Percentiles rank a stretch among this genome's conserved stretches.
Conservation (phyloP, 2,329 filamentous ascomycete species). For the Ilyonectria mors-panacis region DNA sequence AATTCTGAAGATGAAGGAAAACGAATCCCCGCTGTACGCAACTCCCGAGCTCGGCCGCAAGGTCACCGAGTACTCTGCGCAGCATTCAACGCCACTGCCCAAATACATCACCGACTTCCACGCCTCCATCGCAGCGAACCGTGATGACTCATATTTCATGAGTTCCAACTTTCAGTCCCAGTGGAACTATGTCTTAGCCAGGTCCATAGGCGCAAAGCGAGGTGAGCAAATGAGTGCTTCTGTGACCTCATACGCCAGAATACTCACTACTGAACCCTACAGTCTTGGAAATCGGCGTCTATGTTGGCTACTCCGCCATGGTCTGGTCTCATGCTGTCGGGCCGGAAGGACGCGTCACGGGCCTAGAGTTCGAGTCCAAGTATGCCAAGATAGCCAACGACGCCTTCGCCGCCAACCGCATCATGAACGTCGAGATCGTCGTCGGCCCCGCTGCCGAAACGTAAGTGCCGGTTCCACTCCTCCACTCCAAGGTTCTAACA, state of each 20-base stretch:
- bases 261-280: constrained; percentile 1
- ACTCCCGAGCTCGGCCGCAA: constrained; percentile 57
- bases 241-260: neutral
- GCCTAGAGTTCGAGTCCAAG: constrained; percentile 61
- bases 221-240: constrained; percentile 43
- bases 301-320: constrained; percentile 64
- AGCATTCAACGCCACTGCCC: constrained; percentile 60
- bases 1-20: constrained; percentile 55
- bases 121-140: constrained; percentile 44
- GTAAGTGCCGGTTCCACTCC: constrained; percentile 50
- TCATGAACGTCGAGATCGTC: constrained; percentile 63
- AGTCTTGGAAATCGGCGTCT: constrained; percentile 67
- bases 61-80: constrained; percentile 60
- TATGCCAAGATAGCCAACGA: constrained; percentile 60
- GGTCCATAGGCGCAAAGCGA: constrained; percentile 58
- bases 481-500: neutral
- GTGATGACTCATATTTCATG: constrained; percentile 54
- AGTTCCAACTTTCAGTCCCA: constrained; percentile 60
- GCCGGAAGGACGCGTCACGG: constrained; percentile 59
- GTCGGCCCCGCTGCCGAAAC: constrained; percentile 63
- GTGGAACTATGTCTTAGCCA: constrained; percentile 58
- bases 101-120: constrained; percentile 61
- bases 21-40: constrained; percentile 58
- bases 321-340: constrained; percentile 65
- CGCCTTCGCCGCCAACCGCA: constrained; percentile 55